Base-by-base conservation (phyloP, 1,284 basidiomycete genomes). In the Ustilago sp. region DNA sequence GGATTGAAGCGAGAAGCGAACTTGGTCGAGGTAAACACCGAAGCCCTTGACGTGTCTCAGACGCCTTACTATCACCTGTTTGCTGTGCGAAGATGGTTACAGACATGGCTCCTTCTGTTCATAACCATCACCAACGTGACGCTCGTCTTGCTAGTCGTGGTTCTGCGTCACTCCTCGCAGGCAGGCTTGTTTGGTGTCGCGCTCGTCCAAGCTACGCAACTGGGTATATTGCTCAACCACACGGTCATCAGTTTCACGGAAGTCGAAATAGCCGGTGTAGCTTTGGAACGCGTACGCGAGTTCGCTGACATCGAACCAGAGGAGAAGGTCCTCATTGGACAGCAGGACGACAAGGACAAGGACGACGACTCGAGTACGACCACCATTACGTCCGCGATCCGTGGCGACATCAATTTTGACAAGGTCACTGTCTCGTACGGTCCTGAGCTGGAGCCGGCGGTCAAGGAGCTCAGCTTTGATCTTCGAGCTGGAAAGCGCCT, bases 231-330 rank as follows among this genome's bases (percentile, higher is more conserved):
- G 36, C 63, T 85, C 52, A 81, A 79, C 51, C 51, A 65, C 41
- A 56, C 52, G 15, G 55, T 84, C 6, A 60, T 85, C 56, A 70
- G 79, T 41, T 85, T 83, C 70, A 85, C 84, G 31, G 76, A 81
- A 17, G 77, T 83, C n/a, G 86, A 87, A 60, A 87, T 87, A 59
- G 85, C 83, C 0, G 78, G 81, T 9, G 83, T 87, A 8, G 83
- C 85, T 5, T 67, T 87, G 19, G 86, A 85, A 51, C 77, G 86
- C 4, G 72, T 87, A n/a, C 80, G 79, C 38, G 83, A 85, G 53
- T 80, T 86, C 36, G 68, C 66, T 23, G 51, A 76, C 0, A 70
- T 86, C 8, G 72, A 70, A 12, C 66, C 68, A 7, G 84, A 85
- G 41, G 70, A 70, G 9, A 19, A 28, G 34, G 43, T 43, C 41